These are phyloP conservation scores for Russula foetens DNA, from an alignment of 768 basidiomycete species.

Conservation along the genomic window DNA sequence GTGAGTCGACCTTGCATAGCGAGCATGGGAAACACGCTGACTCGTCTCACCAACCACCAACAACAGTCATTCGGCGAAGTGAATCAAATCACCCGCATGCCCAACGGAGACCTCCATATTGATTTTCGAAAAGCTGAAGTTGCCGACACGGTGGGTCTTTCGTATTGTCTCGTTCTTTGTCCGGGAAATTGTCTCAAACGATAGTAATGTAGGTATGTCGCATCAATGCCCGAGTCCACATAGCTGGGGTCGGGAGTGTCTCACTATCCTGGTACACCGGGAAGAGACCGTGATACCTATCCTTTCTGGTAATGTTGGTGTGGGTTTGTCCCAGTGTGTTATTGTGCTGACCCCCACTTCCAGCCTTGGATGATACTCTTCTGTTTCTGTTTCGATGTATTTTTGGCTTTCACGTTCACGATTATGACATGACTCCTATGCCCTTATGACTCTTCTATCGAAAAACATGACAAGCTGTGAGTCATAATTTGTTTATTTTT, in stretches of 20 bases:
- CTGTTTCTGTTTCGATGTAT: constrained; percentile 13
- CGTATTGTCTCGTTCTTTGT: background rate
- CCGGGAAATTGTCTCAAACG: constrained; percentile 17
- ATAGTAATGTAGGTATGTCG: constrained; percentile 54
- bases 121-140: constrained; percentile 69
- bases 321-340: background rate
- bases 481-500: background rate
- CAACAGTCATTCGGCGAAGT: constrained; percentile 54
- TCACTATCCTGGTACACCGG: constrained; percentile 68
- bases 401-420: constrained; percentile 14
- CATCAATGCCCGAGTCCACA: constrained; percentile 65
- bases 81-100: constrained; percentile 61
- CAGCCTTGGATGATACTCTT: constrained; percentile 5
- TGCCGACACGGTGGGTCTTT: constrained; percentile 60
- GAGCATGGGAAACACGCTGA: constrained; percentile 16
- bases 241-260: constrained; percentile 70
- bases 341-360: background rate
- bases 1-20: constrained; percentile 30
- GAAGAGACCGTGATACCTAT: constrained; percentile 30
- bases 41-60: background rate
- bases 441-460: constrained; percentile 9
- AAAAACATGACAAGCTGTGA: constrained; percentile 1
- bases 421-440: constrained; percentile 14
- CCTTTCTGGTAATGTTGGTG: background rate
- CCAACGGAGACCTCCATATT: constrained; percentile 72